phyloP scores from a whole-genome alignment of 1,284 basidiomycete genomes.

The Amylostereum chailletii region DNA sequence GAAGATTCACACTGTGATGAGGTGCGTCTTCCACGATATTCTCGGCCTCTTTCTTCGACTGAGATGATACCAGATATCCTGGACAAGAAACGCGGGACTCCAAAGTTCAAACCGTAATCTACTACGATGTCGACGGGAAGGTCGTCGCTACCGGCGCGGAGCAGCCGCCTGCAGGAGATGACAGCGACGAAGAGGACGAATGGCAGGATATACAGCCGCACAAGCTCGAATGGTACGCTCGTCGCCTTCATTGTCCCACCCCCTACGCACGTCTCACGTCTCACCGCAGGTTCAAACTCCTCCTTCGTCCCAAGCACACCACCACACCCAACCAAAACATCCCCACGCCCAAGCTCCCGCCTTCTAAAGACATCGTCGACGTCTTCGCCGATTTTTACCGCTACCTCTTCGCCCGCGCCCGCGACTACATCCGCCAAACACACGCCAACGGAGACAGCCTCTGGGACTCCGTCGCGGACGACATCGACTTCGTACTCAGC shows the following conservation, averaged over 20 bases:
- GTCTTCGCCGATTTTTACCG: conserved; percentile 45
- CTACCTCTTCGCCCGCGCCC: conserved; percentile 38
- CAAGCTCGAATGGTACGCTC: conserved; percentile 43
- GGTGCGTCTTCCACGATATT: conserved; percentile 1
- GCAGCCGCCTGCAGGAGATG: conserved; percentile 15
- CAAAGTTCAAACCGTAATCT: conserved; percentile 27
- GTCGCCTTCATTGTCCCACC: neutral
- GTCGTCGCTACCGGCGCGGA: conserved; percentile 25
- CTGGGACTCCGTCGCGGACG: conserved; percentile 3
- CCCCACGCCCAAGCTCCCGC: conserved; percentile 25
- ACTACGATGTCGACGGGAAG: conserved; percentile 22
- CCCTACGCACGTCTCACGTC: neutral
- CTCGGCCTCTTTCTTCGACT: neutral
- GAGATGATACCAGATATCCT: conserved; percentile 3
- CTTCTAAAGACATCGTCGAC: conserved; percentile 36
- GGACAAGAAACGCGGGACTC: conserved; percentile 17
- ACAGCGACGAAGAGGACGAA: conserved; percentile 18
- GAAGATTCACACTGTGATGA: conserved; percentile 11
- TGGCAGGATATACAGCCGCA: conserved; percentile 18
- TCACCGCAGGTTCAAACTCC: conserved; percentile 45
- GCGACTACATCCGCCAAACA: conserved; percentile 1
- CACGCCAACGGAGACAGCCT: conserved; percentile 2
- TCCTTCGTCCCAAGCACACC: conserved; percentile 31
- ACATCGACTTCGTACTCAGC: conserved; percentile 23
- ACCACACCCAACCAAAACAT: conserved; percentile 17